phyloP scores from a whole-genome alignment of 805 yeast genomes.

The Candida oleophila region DNA sequence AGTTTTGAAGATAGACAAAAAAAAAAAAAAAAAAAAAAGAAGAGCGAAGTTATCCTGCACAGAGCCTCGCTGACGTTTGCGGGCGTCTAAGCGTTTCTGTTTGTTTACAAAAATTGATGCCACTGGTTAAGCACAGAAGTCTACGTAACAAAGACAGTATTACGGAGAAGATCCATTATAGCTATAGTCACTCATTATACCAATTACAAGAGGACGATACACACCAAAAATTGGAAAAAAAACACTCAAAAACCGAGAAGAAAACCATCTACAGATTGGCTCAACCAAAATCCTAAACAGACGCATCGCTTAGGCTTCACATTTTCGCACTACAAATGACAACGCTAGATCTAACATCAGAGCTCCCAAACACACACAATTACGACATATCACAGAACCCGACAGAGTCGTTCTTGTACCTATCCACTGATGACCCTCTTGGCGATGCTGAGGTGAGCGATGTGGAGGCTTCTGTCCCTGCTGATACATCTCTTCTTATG shows the following conservation, averaged over 20 bases:
- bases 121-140: too few relatives aligned
- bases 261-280: too few relatives aligned
- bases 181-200: too few relatives aligned
- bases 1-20: too few relatives aligned
- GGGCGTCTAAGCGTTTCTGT: not conserved
- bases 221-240: not conserved
- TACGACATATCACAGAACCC: not conserved
- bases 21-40: not conserved
- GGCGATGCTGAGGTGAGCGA: not conserved
- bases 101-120: not conserved
- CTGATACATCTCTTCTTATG: slow-evolving; percentile 3
- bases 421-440: slow-evolving; percentile 1
- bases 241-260: too few relatives aligned
- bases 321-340: not conserved
- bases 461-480: not conserved
- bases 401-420: slow-evolving; percentile 3
- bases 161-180: too few relatives aligned
- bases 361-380: not conserved
- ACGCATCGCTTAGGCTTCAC: not conserved
- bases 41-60: too few relatives aligned
- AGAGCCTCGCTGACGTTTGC: too few relatives aligned
- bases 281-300: too few relatives aligned
- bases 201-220: too few relatives aligned
- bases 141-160: too few relatives aligned
- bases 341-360: not conserved